phyloP scores from a whole-genome alignment of 148 eudicot genomes.

The Selenicereus undatus region DNA sequence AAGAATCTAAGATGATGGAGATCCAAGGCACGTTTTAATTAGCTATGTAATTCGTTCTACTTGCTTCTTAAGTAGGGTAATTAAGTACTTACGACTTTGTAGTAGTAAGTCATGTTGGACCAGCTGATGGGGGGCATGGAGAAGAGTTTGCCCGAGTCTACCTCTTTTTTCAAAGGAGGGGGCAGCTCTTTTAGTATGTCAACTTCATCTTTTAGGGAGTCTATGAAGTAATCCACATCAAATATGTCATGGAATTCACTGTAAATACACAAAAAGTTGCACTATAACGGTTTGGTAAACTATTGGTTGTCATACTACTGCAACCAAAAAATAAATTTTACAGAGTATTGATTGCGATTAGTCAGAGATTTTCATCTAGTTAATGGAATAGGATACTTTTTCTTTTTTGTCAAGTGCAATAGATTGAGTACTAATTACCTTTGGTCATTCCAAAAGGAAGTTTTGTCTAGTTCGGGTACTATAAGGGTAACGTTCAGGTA shows the following conservation, averaged over 20 bases:
- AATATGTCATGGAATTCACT: slow-evolving; percentile 48
- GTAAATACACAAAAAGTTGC: neutral
- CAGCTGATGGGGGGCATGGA: slow-evolving; percentile 48
- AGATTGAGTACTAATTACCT: slow-evolving; percentile 20
- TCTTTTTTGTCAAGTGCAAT: neutral
- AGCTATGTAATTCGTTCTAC: neutral
- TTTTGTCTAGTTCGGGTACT: slow-evolving; percentile 45
- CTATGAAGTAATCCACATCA: slow-evolving; percentile 43
- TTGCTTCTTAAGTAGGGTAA: neutral
- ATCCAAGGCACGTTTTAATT: neutral
- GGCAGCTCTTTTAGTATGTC: slow-evolving; percentile 38
- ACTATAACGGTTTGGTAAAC: neutral
- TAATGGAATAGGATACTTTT: too few species aligned
- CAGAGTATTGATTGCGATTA: neutral
- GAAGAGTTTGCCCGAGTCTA: slow-evolving; percentile 19
- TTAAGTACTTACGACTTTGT: slow-evolving; percentile 18
- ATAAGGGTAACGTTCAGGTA: slow-evolving; percentile 40
- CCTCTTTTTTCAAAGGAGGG: slow-evolving; percentile 27
- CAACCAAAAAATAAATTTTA: neutral
- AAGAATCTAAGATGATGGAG: slow-evolving; percentile 26
- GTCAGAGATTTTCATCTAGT: neutral
- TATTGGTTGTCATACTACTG: neutral
- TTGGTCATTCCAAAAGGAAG: slow-evolving; percentile 46
- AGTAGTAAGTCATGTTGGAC: slow-evolving; percentile 40
- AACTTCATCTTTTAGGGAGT: slow-evolving; percentile 40